Percentiles rank a stretch among this genome's conserved stretches.
Evolutionary conservation across 2,329 filamentous ascomycete genomes (phyloP).

Genomic region (Pyricularia grisea): DNA sequence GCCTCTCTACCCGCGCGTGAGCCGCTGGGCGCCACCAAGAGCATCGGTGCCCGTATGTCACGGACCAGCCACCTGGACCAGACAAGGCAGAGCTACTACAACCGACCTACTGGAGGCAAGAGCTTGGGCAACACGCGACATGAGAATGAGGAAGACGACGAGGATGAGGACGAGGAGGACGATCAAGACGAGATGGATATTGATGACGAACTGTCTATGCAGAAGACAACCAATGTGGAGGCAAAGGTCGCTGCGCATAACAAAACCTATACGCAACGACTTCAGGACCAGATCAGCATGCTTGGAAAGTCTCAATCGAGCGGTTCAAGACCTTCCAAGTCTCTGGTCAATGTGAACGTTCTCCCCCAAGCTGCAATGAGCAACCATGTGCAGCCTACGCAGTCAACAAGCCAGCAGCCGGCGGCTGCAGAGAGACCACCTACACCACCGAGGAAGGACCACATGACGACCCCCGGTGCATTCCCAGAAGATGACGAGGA

Average conservation of each 20-base stretch:
- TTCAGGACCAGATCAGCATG: conserved; percentile 86
- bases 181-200: conserved; percentile 46
- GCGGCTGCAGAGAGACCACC: conserved; percentile 9
- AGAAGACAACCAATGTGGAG: conserved; percentile 36
- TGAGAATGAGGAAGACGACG: conserved; percentile 32
- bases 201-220: conserved; percentile 27
- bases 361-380: conserved; percentile 10
- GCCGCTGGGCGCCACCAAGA: conserved; percentile 76
- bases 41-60: conserved; percentile 62
- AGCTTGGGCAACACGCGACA: conserved; percentile 48
- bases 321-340: conserved; percentile 37
- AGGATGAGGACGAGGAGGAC: conserved; percentile 29
- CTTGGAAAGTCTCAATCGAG: conserved; percentile 48
- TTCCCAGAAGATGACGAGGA: conserved; percentile 51
- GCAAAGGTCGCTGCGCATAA: conserved; percentile 52
- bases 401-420: conserved; percentile 16
- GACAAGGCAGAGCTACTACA: conserved; percentile 64
- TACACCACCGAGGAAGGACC: conserved; percentile 24
- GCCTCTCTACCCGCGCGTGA: conserved; percentile 87
- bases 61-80: conserved; percentile 72
- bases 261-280: conserved; percentile 85
- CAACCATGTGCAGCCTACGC: conserved; percentile 20
- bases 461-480: conserved; percentile 40
- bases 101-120: conserved; percentile 63
- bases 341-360: conserved; percentile 23